These are phyloP conservation scores for Aureobasidium musti DNA, from an alignment of 2,329 filamentous ascomycete genomes.

Conservation along the genomic window DNA sequence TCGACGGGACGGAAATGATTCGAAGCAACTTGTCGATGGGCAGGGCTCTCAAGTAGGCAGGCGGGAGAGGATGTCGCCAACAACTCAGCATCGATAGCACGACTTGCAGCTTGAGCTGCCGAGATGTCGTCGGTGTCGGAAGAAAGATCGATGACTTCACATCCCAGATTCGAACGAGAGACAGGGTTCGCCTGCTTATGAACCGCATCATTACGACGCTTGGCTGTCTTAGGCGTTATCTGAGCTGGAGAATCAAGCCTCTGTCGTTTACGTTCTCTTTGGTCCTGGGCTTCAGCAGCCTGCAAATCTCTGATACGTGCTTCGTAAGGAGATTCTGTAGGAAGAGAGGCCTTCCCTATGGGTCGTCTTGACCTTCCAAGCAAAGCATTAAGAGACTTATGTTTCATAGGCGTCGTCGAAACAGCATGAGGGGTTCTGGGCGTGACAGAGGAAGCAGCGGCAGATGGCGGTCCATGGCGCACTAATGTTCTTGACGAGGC, in stretches of 20 bases:
- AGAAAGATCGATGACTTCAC: conserved; percentile 42
- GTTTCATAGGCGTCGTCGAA: conserved; percentile 49
- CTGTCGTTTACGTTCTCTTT: conserved; percentile 45
- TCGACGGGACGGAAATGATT: conserved; percentile 27
- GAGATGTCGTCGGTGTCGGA: conserved; percentile 40
- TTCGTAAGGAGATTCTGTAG: conserved; percentile 67
- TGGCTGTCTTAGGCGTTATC: not conserved
- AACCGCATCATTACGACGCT: not conserved
- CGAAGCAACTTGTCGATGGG: conserved; percentile 32
- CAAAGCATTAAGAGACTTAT: conserved; percentile 63
- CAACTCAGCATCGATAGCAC: conserved; percentile 36
- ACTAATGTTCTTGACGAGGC: conserved; percentile 34
- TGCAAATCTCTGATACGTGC: conserved; percentile 47
- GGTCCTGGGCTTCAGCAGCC: conserved; percentile 39
- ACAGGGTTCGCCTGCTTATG: not conserved
- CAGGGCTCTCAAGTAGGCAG: conserved; percentile 7
- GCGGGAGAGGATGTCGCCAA: conserved; percentile 31
- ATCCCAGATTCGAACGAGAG: not conserved
- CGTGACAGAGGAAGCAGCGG: conserved; percentile 42
- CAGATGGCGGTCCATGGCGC: conserved; percentile 37
- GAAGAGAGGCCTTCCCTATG: conserved; percentile 61
- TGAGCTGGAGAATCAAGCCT: conserved; percentile 36
- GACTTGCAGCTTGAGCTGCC: conserved; percentile 33
- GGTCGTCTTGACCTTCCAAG: conserved; percentile 66
- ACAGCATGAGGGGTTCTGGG: conserved; percentile 38